These are phyloP conservation scores for Xylaria multiplex DNA, from an alignment of 2,329 filamentous ascomycete genomes.

Conservation along the genomic window DNA sequence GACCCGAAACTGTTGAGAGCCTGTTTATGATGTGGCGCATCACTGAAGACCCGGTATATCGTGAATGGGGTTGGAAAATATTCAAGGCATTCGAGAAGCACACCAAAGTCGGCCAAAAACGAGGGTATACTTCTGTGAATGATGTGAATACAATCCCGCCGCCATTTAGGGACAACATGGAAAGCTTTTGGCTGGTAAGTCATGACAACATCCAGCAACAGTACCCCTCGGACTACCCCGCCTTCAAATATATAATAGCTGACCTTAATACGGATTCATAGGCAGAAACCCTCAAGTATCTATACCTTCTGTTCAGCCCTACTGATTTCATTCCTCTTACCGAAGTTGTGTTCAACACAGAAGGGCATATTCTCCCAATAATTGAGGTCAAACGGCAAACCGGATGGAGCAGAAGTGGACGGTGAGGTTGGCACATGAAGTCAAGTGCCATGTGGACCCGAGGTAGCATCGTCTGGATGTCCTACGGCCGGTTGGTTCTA, in stretches of 20 bases:
- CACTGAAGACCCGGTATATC: constrained; percentile 84
- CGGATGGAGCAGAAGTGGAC: constrained; percentile 31
- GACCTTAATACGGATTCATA: constrained; percentile 8
- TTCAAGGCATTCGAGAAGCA: constrained; percentile 85
- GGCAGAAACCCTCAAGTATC: constrained; percentile 43
- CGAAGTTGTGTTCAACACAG: constrained; percentile 43
- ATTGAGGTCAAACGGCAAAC: constrained; percentile 34
- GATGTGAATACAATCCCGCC: constrained; percentile 42
- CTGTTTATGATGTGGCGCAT: constrained; percentile 98
- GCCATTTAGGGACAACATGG: constrained; percentile 43
- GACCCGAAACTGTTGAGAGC: constrained; percentile 91
- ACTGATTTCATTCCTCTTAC: constrained; percentile 36
- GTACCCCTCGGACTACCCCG: neutral
- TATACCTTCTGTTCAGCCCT: constrained; percentile 41
- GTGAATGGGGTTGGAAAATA: constrained; percentile 98
- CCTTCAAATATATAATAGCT: neutral
- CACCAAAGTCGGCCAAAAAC: constrained; percentile 30
- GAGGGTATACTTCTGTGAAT: constrained; percentile 39
- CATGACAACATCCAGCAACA: neutral
- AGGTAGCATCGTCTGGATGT: no score
- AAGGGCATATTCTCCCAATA: constrained; percentile 39
- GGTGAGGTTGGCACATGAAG: no score
- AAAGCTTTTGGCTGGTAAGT: constrained; percentile 46
- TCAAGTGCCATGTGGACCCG: no score
- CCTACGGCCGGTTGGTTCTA: no score